Percentiles rank a stretch among this genome's conserved stretches.
Conservation (phyloP, 1,284 basidiomycete species). For the Schizophyllum amplum region DNA sequence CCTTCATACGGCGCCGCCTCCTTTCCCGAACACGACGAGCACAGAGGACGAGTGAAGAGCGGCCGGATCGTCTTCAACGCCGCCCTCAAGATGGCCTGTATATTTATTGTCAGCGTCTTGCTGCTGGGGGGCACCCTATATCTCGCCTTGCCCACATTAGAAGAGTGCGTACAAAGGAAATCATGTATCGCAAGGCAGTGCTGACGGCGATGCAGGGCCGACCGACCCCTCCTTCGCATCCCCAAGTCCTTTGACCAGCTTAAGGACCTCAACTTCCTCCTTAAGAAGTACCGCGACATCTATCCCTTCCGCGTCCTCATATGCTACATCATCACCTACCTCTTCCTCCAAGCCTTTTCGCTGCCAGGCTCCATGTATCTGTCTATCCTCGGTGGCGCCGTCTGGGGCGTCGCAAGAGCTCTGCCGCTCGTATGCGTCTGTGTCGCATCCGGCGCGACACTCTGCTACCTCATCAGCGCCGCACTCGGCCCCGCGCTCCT, state of each 20-base stretch:
- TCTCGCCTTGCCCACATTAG: slow-evolving; percentile 72
- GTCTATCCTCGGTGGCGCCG: slow-evolving; percentile 91
- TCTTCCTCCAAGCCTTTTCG: slow-evolving; percentile 96
- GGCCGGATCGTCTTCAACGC: slow-evolving; percentile 65
- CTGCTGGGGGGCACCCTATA: slow-evolving; percentile 70
- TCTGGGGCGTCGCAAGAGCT: slow-evolving; percentile 90
- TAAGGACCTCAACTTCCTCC: slow-evolving; percentile 69
- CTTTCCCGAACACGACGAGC: slow-evolving; percentile 30
- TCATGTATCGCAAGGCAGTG: slow-evolving; percentile 8
- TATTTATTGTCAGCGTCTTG: slow-evolving; percentile 66
- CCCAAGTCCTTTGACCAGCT: slow-evolving; percentile 81
- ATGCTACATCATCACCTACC: slow-evolving; percentile 82
- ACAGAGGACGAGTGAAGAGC: slow-evolving; percentile 23
- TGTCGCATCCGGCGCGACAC: slow-evolving; percentile 83
- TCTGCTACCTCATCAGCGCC: slow-evolving; percentile 91
- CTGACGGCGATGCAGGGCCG: slow-evolving; percentile 39
- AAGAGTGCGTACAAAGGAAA: slow-evolving; percentile 50
- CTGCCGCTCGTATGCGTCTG: slow-evolving; percentile 89
- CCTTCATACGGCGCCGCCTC: slow-evolving; percentile 47
- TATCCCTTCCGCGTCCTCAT: slow-evolving; percentile 76
- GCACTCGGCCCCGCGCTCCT: slow-evolving; percentile 87
- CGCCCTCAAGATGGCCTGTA: slow-evolving; percentile 71
- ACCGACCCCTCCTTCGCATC: slow-evolving; percentile 66
- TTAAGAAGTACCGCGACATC: slow-evolving; percentile 85
- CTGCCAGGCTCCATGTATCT: slow-evolving; percentile 98